Evolutionary conservation across 83 land plant species (phyloP), one percentile per base, ranked within the genome.

Genomic region (Picea abies): DNA sequence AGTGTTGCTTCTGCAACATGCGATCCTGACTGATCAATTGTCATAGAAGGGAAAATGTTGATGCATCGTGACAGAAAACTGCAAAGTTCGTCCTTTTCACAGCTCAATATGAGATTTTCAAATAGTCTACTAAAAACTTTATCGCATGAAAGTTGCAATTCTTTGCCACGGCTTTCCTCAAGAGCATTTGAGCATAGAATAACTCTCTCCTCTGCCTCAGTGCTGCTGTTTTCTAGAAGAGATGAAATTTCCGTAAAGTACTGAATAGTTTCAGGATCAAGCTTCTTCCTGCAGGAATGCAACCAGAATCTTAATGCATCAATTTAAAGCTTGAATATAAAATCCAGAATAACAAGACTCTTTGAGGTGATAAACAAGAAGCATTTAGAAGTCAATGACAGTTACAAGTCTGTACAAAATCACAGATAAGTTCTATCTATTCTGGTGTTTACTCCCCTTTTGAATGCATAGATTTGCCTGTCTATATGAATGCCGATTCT

Each of bases 101-200:
- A 88, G 32, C 88, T 86, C 41, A 81, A 86, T 39, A 97, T 91
- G 7, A 97, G 92, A n/a, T 66, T 87, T 82, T 97, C 93, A 82
- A 97, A 47, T 39, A 89, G 95, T 63, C 91, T 90, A 71, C 99
- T 94, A 65, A 95, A 89, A 37, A 88, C 82, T 32, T 87, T 83
- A 87, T 97, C 93, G 62, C 94, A 93, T 19, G 96, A 89, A 72
- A 97, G 90, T 75, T 91, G 92, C 8, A 94, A 85, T 79, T 97
- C 98, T 84, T 97, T 95, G 49, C 99, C 99, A 19, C 85, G 86
- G 10, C 94, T 82, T 84, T 97, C 99, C 79, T 95, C 99, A n/a
- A 97, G 81, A 23, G 98, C 95, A 85, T 92, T 95, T 41, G 83
- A 88, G 84, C 93, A 92, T 7, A 97, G 78, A 47, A 79, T 76